Conservation (phyloP, 2,329 filamentous ascomycete species). For the Elsinoe perseae region DNA sequence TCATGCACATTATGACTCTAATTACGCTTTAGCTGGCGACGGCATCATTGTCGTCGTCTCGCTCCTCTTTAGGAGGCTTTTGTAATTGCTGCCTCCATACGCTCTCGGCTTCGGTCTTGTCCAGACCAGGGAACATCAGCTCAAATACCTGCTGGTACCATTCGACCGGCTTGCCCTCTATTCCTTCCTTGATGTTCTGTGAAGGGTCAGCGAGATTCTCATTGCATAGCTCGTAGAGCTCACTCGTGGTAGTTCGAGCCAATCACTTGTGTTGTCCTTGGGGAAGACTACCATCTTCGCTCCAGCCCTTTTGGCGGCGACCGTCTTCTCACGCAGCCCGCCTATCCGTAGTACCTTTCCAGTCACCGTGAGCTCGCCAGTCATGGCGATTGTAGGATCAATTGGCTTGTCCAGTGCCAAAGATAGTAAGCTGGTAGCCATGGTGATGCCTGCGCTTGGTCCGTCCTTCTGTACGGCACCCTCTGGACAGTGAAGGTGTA, state of each 20-base stretch:
- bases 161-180: slow-evolving; percentile 80
- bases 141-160: slow-evolving; percentile 96
- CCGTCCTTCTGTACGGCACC: slow-evolving; percentile 92
- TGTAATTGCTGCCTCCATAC: slow-evolving; percentile 59
- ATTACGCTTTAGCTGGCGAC: neutral
- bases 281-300: slow-evolving; percentile 94
- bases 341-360: slow-evolving; percentile 95
- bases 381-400: slow-evolving; percentile 90
- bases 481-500: slow-evolving; percentile 94
- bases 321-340: slow-evolving; percentile 91
- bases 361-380: slow-evolving; percentile 90
- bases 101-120: slow-evolving; percentile 63
- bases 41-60: slow-evolving; percentile 23
- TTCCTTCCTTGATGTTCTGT: slow-evolving; percentile 95
- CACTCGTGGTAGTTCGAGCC: slow-evolving; percentile 94
- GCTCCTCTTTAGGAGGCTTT: slow-evolving; percentile 49
- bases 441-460: slow-evolving; percentile 76
- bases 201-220: neutral
- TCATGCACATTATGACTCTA: neutral
- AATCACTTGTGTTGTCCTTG: slow-evolving; percentile 90
- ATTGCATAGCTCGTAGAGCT: slow-evolving; percentile 33
- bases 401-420: slow-evolving; percentile 72
- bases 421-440: slow-evolving; percentile 88
- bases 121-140: slow-evolving; percentile 76
- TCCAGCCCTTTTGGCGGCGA: slow-evolving; percentile 84